These are phyloP conservation scores for Periconia macrospinosa DNA, from an alignment of 2,329 filamentous ascomycete species.

Conservation along the genomic window DNA sequence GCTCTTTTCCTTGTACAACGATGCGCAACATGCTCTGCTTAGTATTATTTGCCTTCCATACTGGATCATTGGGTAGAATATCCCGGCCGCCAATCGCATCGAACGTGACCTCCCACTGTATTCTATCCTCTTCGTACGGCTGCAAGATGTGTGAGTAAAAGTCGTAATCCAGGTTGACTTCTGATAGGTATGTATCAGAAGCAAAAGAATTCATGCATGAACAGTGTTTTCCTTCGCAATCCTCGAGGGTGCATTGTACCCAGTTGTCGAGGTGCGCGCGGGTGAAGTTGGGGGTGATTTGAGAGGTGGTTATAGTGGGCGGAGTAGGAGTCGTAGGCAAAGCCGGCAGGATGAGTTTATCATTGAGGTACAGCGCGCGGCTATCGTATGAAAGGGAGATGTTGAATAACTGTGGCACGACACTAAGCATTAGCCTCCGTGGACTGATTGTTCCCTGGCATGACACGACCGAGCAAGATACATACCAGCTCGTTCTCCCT, in stretches of 20 bases:
- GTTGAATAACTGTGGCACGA: conserved; percentile 29
- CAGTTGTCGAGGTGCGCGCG: conserved; percentile 25
- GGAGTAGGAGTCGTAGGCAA: conserved; percentile 28
- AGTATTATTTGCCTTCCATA: conserved; percentile 22
- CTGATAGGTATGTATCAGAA: conserved; percentile 9
- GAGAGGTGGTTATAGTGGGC: conserved; percentile 18
- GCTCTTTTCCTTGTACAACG: conserved; percentile 21
- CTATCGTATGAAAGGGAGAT: conserved; percentile 32
- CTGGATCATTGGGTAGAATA: conserved; percentile 6
- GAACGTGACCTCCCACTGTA: conserved; percentile 33
- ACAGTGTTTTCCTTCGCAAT: conserved; percentile 1
- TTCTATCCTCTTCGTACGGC: conserved; percentile 8
- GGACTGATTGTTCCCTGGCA: background rate
- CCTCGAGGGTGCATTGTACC: conserved; percentile 17
- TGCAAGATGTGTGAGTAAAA: conserved; percentile 19
- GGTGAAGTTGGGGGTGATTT: conserved; percentile 25
- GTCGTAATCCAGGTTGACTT: conserved; percentile 18
- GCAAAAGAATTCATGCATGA: conserved; percentile 8
- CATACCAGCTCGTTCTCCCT: conserved; percentile 30
- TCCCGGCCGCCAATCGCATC: conserved; percentile 30
- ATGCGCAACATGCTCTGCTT: conserved; percentile 32
- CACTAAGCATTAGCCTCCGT: conserved; percentile 2
- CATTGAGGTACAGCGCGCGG: conserved; percentile 29
- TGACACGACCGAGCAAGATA: background rate
- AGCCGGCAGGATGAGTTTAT: conserved; percentile 25